Conservation (phyloP, 805 yeast species). For the Wickerhamiella spandovensis region DNA sequence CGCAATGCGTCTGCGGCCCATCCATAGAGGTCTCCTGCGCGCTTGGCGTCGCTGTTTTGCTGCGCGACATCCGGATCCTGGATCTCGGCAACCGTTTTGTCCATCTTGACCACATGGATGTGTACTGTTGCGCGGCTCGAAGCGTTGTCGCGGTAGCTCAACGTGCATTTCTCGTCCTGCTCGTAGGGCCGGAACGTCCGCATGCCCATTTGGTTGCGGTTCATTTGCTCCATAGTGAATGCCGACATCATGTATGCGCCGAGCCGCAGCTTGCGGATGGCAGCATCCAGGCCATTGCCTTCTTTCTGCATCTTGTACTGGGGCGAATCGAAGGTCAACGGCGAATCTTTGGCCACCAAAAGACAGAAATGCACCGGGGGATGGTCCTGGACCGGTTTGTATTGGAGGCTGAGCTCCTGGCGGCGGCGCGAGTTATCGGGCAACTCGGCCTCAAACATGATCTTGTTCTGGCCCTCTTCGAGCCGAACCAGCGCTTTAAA, state of each 20-base stretch:
- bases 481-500: constrained; percentile 69
- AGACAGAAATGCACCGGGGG: constrained; percentile 76
- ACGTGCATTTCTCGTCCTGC: constrained; percentile 41
- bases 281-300: constrained; percentile 54
- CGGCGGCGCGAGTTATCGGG: constrained; percentile 6
- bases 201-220: constrained; percentile 60
- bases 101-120: constrained; percentile 61
- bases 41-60: constrained; percentile 60
- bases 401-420: constrained; percentile 29
- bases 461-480: constrained; percentile 50
- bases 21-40: constrained; percentile 63
- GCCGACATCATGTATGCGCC: constrained; percentile 87
- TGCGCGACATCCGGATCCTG: constrained; percentile 75
- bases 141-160: constrained; percentile 32
- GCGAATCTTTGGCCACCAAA: constrained; percentile 64
- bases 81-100: constrained; percentile 54
- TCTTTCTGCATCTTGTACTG: constrained; percentile 29
- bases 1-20: constrained; percentile 66
- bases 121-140: constrained; percentile 47
- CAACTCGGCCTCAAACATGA: constrained; percentile 32
- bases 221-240: constrained; percentile 81
- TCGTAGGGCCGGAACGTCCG: constrained; percentile 68
- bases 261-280: constrained; percentile 58
- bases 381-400: constrained; percentile 44
- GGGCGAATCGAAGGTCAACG: constrained; percentile 59